Evolutionary conservation across 345 rosid genomes (phyloP).

Genomic region (Salix koriyanagi): DNA sequence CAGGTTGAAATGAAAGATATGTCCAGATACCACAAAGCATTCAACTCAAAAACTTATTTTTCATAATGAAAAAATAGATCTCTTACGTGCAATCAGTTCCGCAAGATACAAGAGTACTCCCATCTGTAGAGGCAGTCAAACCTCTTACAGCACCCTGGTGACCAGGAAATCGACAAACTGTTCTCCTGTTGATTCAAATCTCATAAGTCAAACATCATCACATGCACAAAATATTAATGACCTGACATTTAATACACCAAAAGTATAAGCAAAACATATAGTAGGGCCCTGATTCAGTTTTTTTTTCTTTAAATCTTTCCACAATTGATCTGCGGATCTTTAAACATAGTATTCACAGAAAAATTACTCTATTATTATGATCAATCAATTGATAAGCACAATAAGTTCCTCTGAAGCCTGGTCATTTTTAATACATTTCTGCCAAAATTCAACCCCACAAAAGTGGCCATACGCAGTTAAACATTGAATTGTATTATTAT

Average conservation of each 20-base stretch:
- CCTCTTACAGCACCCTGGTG: constrained; percentile 94
- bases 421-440: neutral
- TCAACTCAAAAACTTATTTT: neutral
- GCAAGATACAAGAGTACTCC: constrained; percentile 68
- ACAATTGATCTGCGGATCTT: neutral
- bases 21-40: neutral
- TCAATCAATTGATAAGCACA: neutral
- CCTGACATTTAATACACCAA: neutral
- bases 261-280: neutral
- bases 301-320: neutral
- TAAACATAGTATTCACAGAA: neutral
- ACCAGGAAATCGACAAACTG: constrained; percentile 86
- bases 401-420: neutral
- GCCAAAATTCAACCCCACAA: neutral
- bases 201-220: neutral
- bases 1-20: neutral
- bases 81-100: constrained; percentile 91
- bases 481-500: neutral
- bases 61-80: neutral
- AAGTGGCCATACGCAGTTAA: neutral
- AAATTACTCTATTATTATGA: neutral
- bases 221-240: neutral
- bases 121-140: constrained; percentile 85
- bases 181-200: constrained; percentile 50
- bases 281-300: neutral